Evolutionary conservation across 169 alveolate genomes (phyloP).

Genomic region (Hammondia hammondi): DNA sequence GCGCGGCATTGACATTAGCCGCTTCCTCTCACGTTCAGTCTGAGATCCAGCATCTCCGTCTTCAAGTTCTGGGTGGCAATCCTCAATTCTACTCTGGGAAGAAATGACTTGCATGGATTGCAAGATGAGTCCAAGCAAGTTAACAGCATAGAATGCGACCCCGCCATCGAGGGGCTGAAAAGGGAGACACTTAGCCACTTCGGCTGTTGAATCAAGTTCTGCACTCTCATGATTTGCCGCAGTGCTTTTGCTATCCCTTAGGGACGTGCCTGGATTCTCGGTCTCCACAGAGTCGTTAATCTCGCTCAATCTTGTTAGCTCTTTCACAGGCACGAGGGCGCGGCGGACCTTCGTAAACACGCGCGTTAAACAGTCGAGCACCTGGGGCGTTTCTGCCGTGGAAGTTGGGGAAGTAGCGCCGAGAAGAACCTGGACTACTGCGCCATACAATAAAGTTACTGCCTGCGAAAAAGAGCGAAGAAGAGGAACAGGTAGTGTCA

Average conservation of each 20-base stretch:
- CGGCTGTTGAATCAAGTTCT: background rate
- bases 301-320: background rate
- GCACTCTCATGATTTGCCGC: background rate
- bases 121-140: background rate
- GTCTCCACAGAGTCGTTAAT: no score
- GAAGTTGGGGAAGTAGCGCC: background rate
- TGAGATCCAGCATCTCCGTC: background rate
- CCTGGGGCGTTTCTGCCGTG: background rate
- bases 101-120: background rate
- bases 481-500: background rate
- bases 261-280: background rate
- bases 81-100: background rate
- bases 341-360: background rate
- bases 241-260: background rate
- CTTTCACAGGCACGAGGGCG: conserved; percentile 6
- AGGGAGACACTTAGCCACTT: background rate
- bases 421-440: background rate
- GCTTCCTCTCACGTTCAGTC: background rate
- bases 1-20: background rate
- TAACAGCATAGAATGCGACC: background rate
- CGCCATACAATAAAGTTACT: background rate
- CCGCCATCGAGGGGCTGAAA: background rate
- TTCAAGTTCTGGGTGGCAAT: background rate
- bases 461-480: background rate
- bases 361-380: background rate